phyloP scores from a whole-genome alignment of 768 basidiomycete genomes.

The Coprinopsis cinerea region DNA sequence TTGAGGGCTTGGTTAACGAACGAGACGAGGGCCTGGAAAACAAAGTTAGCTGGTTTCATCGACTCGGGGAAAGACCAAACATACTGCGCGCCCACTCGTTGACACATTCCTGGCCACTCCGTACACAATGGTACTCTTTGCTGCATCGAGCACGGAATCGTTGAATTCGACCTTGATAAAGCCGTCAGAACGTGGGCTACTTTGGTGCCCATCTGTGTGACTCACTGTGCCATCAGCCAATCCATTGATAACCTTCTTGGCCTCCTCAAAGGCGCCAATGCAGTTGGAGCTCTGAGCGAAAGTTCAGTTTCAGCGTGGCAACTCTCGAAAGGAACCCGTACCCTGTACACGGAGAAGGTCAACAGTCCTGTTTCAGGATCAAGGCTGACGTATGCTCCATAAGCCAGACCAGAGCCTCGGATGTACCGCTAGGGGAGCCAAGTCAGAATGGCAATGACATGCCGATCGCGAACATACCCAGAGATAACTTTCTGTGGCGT shows the following conservation, averaged over 20 bases:
- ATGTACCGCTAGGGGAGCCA: slow-evolving; percentile 63
- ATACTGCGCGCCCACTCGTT: slow-evolving; percentile 81
- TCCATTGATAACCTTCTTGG: slow-evolving; percentile 66
- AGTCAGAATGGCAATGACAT: slow-evolving; percentile 6
- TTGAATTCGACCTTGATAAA: slow-evolving; percentile 66
- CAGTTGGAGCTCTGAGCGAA: slow-evolving; percentile 66
- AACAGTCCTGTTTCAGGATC: slow-evolving; percentile 78
- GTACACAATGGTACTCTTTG: slow-evolving; percentile 89
- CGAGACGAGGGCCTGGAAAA: slow-evolving; percentile 63
- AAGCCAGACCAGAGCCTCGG: slow-evolving; percentile 91
- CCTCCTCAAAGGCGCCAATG: slow-evolving; percentile 77
- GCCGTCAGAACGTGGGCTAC: background rate
- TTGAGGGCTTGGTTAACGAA: slow-evolving; percentile 92
- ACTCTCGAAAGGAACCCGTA: slow-evolving; percentile 26
- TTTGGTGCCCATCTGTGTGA: slow-evolving; percentile 6
- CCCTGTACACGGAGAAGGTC: slow-evolving; percentile 74
- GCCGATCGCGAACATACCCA: slow-evolving; percentile 52
- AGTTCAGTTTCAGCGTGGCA: background rate
- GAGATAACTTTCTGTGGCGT: slow-evolving; percentile 90
- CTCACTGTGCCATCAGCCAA: slow-evolving; percentile 79
- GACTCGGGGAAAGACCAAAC: slow-evolving; percentile 15
- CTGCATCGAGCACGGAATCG: slow-evolving; percentile 77
- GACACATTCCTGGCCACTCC: slow-evolving; percentile 75
- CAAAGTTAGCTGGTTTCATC: slow-evolving; percentile 3
- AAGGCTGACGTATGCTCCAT: slow-evolving; percentile 72